phyloP scores from a whole-genome alignment of 2,329 filamentous ascomycete genomes.

The Scedosporium boydii region DNA sequence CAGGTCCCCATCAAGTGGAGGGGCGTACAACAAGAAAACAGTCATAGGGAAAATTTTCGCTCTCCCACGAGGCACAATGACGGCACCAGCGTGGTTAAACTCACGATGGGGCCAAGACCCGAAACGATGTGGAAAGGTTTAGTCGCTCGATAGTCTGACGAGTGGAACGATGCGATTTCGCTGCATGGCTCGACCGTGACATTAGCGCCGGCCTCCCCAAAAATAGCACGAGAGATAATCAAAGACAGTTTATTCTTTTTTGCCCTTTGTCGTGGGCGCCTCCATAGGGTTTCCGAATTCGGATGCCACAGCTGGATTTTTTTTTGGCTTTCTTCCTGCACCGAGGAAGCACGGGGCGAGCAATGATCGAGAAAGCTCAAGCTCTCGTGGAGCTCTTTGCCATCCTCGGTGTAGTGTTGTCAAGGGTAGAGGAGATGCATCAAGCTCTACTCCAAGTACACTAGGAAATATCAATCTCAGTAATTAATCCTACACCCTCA shows the following conservation, averaged over 20 bases:
- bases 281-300: not conserved
- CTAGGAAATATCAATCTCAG: not conserved
- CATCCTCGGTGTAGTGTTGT: too few relatives aligned
- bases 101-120: not conserved
- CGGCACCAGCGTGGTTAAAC: not conserved
- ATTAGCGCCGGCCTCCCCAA: not conserved
- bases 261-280: not conserved
- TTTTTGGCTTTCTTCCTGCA: too few relatives aligned
- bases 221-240: not conserved
- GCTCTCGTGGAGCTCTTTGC: too few relatives aligned
- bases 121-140: not conserved
- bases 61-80: not conserved
- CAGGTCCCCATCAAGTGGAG: not conserved
- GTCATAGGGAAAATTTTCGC: not conserved
- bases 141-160: not conserved
- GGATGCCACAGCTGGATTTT: too few relatives aligned
- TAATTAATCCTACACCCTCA: not conserved
- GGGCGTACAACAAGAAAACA: not conserved
- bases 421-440: too few relatives aligned
- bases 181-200: not conserved
- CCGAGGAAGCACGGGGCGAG: too few relatives aligned
- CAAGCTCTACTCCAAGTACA: not conserved
- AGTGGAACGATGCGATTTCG: not conserved
- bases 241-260: not conserved
- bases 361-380: too few relatives aligned